Evolutionary conservation across 169 alveolate species (phyloP), one percentile per base, ranked within the genome.

Genomic region (Eimeria sp.): DNA sequence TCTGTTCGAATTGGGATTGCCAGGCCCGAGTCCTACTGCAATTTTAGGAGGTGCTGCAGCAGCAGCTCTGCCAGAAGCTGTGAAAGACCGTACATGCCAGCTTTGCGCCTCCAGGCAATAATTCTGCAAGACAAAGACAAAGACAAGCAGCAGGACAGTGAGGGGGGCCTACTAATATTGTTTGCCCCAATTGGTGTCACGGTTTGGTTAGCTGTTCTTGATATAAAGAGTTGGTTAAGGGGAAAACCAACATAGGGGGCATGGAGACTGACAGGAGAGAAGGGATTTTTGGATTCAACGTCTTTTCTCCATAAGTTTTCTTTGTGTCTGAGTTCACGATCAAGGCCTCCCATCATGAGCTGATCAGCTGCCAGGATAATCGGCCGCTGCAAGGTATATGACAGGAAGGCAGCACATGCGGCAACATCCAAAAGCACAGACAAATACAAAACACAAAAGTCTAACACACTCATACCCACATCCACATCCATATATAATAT

Each of bases 311-410:
- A 95, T 57, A 96, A 47, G 83, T 92, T 92, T 70, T 92, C 93
- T 67, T 96, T 94, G 84, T 96, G 98, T 25, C 95, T 90, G 34
- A 96, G 45, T 63, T 87, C 90, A 57, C 97, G 94, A 87, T 97
- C 97, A 3, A 97, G 87, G 6, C 98, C 98, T 34, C 98, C 97
- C 98, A 97, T 96, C 97, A 96, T 65, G 30, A 97, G 95, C 73
- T 98, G 98, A 73, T 98, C 99, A 75, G 98, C 99, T n/a, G 98
- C 98, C 34, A 98, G 89, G 22, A 98, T 96, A 34, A 97, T 57
- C 57, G 97, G 98, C 18, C 95, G 57, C 95, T 96, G 96, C 51
- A 40, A 14, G 43, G 45, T 20, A 78, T 43, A 89, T 5, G 7
- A 27, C 65, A 65, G 20, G 25, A 40, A 30, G 25, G 11, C 84